A percentile compares a stretch with the other conserved stretches of the same genome.
These are phyloP conservation scores for Taphrina populina DNA, from an alignment of 1,139 yeast species.

Conservation along the genomic window DNA sequence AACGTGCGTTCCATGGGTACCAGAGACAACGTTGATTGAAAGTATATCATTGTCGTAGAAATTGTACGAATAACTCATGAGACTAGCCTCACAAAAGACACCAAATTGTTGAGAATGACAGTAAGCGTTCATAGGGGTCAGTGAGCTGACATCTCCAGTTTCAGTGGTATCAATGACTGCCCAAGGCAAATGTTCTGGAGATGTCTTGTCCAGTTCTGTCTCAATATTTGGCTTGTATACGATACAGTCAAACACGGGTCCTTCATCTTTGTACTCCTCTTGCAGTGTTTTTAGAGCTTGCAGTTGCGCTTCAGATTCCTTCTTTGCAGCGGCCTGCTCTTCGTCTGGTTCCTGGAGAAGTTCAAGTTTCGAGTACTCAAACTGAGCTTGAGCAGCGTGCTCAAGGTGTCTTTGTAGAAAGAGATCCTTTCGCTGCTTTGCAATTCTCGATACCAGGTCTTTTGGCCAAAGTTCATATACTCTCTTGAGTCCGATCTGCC, in stretches of 20 bases:
- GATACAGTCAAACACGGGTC: constrained; percentile 35
- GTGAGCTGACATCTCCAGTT: constrained; percentile 29
- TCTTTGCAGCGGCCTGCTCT: constrained; percentile 25
- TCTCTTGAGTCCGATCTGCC: constrained; percentile 36
- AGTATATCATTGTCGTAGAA: constrained; percentile 36
- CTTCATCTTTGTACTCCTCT: constrained; percentile 33
- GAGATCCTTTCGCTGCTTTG: constrained; percentile 29
- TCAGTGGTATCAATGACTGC: constrained; percentile 34
- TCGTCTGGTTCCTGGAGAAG: constrained; percentile 11
- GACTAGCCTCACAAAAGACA: constrained; percentile 31
- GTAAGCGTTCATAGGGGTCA: constrained; percentile 35
- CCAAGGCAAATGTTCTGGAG: constrained; percentile 25
- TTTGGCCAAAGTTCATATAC: constrained; percentile 36
- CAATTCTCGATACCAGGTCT: constrained; percentile 30
- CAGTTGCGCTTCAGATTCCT: constrained; percentile 34
- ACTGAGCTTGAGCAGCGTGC: constrained; percentile 13
- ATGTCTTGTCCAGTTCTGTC: constrained; percentile 34
- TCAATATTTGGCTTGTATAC: constrained; percentile 24
- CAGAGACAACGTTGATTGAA: constrained; percentile 34
- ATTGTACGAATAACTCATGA: constrained; percentile 35
- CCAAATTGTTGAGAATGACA: constrained; percentile 32
- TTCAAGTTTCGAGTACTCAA: constrained; percentile 7
- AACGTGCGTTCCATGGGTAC: constrained; percentile 38
- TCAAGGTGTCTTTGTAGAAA: constrained; percentile 27
- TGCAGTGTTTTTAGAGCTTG: constrained; percentile 28